Conservation (phyloP, 202 grass and related monocot genomes). For the Bolboschoenoplectus hybrid region DNA sequence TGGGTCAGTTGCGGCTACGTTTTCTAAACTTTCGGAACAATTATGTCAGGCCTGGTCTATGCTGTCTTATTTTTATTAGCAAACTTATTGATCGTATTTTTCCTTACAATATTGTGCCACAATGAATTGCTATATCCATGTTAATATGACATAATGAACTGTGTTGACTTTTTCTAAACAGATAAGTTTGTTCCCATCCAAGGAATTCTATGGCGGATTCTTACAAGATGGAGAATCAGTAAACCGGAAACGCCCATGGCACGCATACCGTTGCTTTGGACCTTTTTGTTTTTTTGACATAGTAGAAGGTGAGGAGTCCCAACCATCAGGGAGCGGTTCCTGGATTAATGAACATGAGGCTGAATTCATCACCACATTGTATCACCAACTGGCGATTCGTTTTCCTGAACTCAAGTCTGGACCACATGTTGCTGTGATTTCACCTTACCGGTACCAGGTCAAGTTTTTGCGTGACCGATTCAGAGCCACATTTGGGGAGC, state of each 20-base stretch:
- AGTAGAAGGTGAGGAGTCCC: constrained; percentile 71
- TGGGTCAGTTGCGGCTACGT: not conserved
- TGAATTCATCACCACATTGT: constrained; percentile 83
- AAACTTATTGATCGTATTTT: not conserved
- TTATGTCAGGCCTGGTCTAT: constrained; percentile 21
- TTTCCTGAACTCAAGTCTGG: constrained; percentile 77
- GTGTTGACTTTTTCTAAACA: constrained; percentile 48
- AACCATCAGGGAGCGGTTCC: constrained; percentile 79
- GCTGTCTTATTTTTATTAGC: not conserved
- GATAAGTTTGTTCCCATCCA: constrained; percentile 95
- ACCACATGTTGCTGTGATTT: constrained; percentile 77
- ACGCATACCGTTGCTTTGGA: constrained; percentile 77
- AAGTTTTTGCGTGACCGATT: constrained; percentile 76
- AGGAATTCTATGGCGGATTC: constrained; percentile 89
- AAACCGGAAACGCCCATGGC: constrained; percentile 61
- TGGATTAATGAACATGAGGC: constrained; percentile 84
- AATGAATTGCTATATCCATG: not conserved
- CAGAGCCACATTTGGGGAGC: constrained; percentile 75
- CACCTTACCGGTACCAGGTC: constrained; percentile 81
- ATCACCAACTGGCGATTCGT: constrained; percentile 64
- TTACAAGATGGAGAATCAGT: constrained; percentile 86
- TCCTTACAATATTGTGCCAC: not conserved
- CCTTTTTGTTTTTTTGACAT: constrained; percentile 96
- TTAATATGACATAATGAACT: constrained; percentile 19
- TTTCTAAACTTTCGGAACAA: not conserved